phyloP scores from a whole-genome alignment of 2,329 filamentous ascomycete genomes.

The Phialemoniopsis sp. region DNA sequence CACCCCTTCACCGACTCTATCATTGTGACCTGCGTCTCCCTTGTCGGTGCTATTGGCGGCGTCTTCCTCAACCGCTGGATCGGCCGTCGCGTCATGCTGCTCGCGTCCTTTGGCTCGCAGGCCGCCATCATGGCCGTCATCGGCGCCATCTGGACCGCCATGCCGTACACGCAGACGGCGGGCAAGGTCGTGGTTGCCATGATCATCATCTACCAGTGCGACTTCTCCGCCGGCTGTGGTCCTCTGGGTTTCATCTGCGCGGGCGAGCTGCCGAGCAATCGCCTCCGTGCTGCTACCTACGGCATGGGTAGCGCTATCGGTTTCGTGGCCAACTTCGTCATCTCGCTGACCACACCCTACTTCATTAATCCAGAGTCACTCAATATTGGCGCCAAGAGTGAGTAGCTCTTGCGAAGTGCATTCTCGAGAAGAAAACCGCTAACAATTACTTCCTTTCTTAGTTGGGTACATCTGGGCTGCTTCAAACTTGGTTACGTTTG shows the following conservation, averaged over 20 bases:
- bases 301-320: conserved; percentile 4
- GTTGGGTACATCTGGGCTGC: conserved; percentile 7
- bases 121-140: conserved; percentile 6
- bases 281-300: conserved; percentile 5
- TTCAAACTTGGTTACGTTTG: conserved; percentile 5
- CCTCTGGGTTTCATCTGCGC: conserved; percentile 3
- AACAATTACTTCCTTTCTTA: too few relatives aligned
- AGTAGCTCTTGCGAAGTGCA: too few relatives aligned
- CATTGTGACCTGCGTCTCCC: conserved; percentile 6
- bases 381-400: conserved; percentile 6
- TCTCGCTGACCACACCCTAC: conserved; percentile 6
- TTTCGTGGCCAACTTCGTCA: conserved; percentile 5
- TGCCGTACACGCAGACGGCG: conserved; percentile 1
- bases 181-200: conserved; percentile 6
- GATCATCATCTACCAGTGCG: conserved; percentile 7
- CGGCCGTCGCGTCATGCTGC: conserved; percentile 5
- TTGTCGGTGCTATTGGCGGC: conserved; percentile 4
- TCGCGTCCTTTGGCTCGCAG: too few relatives aligned
- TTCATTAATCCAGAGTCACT: conserved; percentile 7
- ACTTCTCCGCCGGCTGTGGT: conserved; percentile 4
- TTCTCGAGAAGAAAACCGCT: too few relatives aligned
- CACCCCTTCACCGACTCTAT: conserved; percentile 6
- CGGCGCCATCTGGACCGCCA: conserved; percentile 5
- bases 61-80: conserved; percentile 6
- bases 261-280: conserved; percentile 6